Percentiles rank a stretch among this genome's conserved stretches.
These are phyloP conservation scores for Trichoderma semiorbis DNA, from an alignment of 2,329 filamentous ascomycete genomes.

Conservation along the genomic window DNA sequence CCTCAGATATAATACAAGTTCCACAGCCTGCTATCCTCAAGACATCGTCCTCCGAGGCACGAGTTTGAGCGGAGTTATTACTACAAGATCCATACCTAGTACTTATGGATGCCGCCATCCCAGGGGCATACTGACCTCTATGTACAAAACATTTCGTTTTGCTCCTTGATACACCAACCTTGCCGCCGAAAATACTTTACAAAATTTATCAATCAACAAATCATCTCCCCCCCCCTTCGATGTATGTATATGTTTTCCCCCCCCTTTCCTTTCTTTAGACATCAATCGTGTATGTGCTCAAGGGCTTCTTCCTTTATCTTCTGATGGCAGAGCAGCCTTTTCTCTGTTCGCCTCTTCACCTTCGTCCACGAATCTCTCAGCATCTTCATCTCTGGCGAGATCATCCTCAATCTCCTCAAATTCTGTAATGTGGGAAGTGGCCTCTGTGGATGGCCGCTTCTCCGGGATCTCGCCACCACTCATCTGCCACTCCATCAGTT, in stretches of 20 bases:
- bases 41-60: neutral
- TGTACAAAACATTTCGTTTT: neutral
- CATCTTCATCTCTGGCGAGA: slow-evolving; percentile 31
- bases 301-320: slow-evolving; percentile 3
- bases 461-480: slow-evolving; percentile 68
- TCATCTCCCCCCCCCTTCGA: neutral
- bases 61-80: slow-evolving; percentile 16
- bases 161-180: neutral
- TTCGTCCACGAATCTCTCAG: slow-evolving; percentile 24
- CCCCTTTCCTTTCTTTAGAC: neutral
- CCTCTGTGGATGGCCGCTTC: slow-evolving; percentile 31
- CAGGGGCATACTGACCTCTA: neutral
- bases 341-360: slow-evolving; percentile 25
- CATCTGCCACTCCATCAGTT: slow-evolving; percentile 99
- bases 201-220: neutral
- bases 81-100: neutral
- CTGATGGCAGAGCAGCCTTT: neutral
- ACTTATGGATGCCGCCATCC: neutral
- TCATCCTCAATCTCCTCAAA: slow-evolving; percentile 50
- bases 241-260: neutral
- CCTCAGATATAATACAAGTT: neutral
- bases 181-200: neutral
- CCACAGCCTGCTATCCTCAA: neutral
- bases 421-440: slow-evolving; percentile 45
- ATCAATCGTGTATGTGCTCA: neutral